Evolutionary conservation across 1,284 basidiomycete genomes (phyloP), one percentile per base, ranked within the genome.

Genomic region (Heliocybe sulcata): DNA sequence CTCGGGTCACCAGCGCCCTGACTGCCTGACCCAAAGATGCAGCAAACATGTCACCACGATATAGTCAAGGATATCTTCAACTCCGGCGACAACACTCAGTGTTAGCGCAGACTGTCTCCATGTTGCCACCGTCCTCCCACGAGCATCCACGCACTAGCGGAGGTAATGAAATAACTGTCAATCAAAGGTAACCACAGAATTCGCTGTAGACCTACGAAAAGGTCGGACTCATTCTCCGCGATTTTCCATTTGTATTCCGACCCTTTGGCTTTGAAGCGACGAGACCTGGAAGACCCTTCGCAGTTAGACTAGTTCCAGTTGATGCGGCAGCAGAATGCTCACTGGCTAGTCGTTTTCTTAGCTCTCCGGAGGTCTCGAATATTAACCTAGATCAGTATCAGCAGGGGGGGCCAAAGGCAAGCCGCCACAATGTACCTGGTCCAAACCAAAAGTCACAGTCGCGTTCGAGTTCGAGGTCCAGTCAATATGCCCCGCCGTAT

Each of bases 241-340:
- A 75, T 67, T 64, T 80, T 83, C 82, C 82, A 83, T 61, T 82
- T 83, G 67, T 82, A 83, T 60, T 81, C 77, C 25, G 69, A 63
- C 29, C 73, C 73, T 22, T 66, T 67, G 35, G 68, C 77, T 60
- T 76, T 80, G 69, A 82, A 83, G 29, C 81, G 69, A 54, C 82
- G 75, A 19, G 81, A 82, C 56, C 79, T 80, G 52, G 31, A 58
- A 48, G 25, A 31, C 35, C 6, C 12, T 19, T 29, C 3, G 29
- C 27, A 26, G n/a, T n/a, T n/a, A n/a, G n/a, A n/a, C n/a, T n/a
- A n/a, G n/a, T n/a, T n/a, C n/a, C n/a, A n/a, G n/a, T n/a, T n/a
- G n/a, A n/a, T n/a, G n/a, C n/a, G n/a, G n/a, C n/a, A n/a, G n/a
- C n/a, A n/a, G n/a, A 48, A 16, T 50, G 61, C 75, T 61, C 60